These are phyloP conservation scores for Fallopia convolvulus DNA, from an alignment of 148 eudicot genomes.

Conservation along the genomic window DNA sequence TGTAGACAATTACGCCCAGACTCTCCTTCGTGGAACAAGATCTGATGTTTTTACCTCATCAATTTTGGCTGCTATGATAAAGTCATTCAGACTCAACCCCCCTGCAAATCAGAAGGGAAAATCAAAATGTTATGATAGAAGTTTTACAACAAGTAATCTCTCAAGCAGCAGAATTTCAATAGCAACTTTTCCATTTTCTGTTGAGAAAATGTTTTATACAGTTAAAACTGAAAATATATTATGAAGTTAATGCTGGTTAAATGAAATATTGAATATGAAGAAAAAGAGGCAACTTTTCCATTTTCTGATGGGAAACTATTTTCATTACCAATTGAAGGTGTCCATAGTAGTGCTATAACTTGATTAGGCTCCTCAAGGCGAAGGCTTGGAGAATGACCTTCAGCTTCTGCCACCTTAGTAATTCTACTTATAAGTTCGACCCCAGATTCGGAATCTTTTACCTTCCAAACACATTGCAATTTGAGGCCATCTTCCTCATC, in stretches of 20 bases:
- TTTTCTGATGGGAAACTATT: background rate
- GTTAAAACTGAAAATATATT: background rate
- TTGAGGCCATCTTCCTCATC: conserved; percentile 39
- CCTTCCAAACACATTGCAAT: conserved; percentile 78
- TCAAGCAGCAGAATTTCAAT: background rate
- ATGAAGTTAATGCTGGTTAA: background rate
- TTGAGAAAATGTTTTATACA: background rate
- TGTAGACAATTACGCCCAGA: conserved; percentile 51
- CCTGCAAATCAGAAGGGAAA: conserved; percentile 32
- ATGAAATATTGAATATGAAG: background rate
- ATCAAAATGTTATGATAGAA: background rate
- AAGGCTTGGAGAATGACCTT: conserved; percentile 60
- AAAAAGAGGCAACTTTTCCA: background rate
- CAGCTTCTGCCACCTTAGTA: conserved; percentile 28
- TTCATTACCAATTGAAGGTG: conserved; percentile 40
- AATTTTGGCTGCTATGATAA: conserved; percentile 87
- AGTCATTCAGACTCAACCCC: conserved; percentile 86
- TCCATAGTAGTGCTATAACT: conserved; percentile 73
- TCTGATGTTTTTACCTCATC: conserved; percentile 76
- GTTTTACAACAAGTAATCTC: background rate
- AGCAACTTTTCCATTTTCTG: background rate
- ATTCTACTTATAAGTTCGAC: conserved; percentile 64
- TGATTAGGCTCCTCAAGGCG: conserved; percentile 55
- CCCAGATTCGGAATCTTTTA: conserved; percentile 57
- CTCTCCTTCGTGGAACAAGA: conserved; percentile 74